Evolutionary conservation across 2,329 filamentous ascomycete genomes (phyloP), one percentile per base, ranked within the genome.

Genomic region (Ophiocordyceps robertsii): DNA sequence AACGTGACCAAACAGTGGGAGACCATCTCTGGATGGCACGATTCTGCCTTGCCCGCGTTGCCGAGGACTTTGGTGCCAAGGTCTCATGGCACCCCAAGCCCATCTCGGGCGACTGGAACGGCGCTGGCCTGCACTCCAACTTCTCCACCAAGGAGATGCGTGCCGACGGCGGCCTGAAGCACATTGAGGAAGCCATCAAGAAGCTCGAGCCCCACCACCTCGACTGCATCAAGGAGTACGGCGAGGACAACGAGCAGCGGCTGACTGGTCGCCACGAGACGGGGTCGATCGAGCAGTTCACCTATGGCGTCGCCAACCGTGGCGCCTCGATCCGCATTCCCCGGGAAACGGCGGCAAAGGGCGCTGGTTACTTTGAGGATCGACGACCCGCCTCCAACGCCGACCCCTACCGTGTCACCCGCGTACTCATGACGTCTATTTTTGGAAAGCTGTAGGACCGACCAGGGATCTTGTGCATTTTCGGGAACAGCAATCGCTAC

Each of bases 1-100:
- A 38, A 35, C 33, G n/a, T 7, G 3, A 6, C 27, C 4, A 17
- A 21, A 40, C 52, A 82, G 81, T 96, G 75, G 92, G 92, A 65
- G 92, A 98, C 66, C 82, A 96, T 61, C 86, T 98, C 57, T 96
- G 90, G 92, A 73, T 95, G 57, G 56, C 65, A 3, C 82, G 86
- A 52, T 92, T 88, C 73, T 74, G 92, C 57, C 81, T 92, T 41
- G 75, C 82, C 75, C 84, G 89, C 52, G 84, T 96, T 47, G 85
- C 90, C 42, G 92, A 98, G 66, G 90, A 96, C 60, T 95, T 95
- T 58, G 92, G 90, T 58, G 89, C 83, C 66, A 89, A 89, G 77
- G 89, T 96, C 51, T 93, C 90, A 33, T 82, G 95, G 64, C 78
- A 89, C 59, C 92, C 92, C 62, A 98, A 98, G 80, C 90, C 90